Evolutionary conservation across 768 basidiomycete species (phyloP).

Genomic region (Xerocomellus chrysenteron): DNA sequence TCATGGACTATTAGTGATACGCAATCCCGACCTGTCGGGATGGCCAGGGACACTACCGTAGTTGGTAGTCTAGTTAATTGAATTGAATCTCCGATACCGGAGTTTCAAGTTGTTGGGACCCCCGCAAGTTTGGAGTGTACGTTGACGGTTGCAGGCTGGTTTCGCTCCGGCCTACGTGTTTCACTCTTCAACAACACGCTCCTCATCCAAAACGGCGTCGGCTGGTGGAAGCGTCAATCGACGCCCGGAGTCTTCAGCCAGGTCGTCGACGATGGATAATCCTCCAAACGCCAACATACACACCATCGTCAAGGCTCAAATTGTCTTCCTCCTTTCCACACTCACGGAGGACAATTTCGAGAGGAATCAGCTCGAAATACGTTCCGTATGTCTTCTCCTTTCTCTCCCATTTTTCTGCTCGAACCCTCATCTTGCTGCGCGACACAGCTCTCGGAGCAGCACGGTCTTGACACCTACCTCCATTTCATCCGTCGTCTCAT

Average conservation of each 20-base stretch:
- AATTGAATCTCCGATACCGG: slow-evolving; percentile 23
- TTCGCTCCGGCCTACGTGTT: slow-evolving; percentile 32
- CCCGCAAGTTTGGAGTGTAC: slow-evolving; percentile 17
- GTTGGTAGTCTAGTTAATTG: too few relatives aligned
- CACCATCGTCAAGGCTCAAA: slow-evolving; percentile 94
- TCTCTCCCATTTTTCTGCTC: slow-evolving; percentile 7
- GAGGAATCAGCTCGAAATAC: slow-evolving; percentile 90
- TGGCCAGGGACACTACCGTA: not conserved
- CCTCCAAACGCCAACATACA: slow-evolving; percentile 83
- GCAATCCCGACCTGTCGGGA: not conserved
- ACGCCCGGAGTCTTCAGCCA: slow-evolving; percentile 74
- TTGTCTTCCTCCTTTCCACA: slow-evolving; percentile 94
- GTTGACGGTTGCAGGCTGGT: slow-evolving; percentile 30
- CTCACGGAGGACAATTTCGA: slow-evolving; percentile 97
- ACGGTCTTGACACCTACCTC: slow-evolving; percentile 95
- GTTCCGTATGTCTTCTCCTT: slow-evolving; percentile 65
- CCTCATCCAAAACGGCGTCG: slow-evolving; percentile 60
- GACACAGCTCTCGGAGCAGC: slow-evolving; percentile 87
- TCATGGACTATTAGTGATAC: not conserved
- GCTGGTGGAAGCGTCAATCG: slow-evolving; percentile 64
- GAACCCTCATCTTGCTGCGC: slow-evolving; percentile 14
- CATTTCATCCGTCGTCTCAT: slow-evolving; percentile 98
- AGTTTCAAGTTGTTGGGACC: slow-evolving; percentile 13
- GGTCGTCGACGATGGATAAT: slow-evolving; percentile 83
- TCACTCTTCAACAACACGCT: slow-evolving; percentile 36